These are phyloP conservation scores for Eucalyptus caleyi DNA, from an alignment of 345 rosid species.

Conservation along the genomic window DNA sequence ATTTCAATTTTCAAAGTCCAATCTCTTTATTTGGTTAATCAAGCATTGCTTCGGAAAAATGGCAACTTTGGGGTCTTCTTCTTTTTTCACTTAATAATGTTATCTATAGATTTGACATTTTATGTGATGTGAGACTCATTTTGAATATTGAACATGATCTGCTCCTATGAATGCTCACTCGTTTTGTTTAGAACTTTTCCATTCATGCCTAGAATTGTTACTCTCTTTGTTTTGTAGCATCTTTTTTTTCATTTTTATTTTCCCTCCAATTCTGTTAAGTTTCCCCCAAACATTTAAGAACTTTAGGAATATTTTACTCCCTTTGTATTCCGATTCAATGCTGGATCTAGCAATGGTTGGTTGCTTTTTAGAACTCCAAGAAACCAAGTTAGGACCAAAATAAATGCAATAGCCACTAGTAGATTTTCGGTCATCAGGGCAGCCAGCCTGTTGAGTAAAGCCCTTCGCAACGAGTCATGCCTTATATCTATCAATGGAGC, in stretches of 20 bases:
- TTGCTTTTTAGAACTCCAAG: too few species aligned
- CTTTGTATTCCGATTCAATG: too few species aligned
- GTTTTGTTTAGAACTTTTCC: background rate
- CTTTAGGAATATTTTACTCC: background rate
- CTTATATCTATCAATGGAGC: too few species aligned
- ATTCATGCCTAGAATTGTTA: background rate
- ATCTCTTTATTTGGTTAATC: background rate
- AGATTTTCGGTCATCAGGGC: too few species aligned
- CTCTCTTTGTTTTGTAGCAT: background rate
- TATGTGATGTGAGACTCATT: background rate
- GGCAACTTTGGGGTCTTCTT: too few species aligned
- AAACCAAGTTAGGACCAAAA: too few species aligned
- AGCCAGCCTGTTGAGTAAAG: too few species aligned
- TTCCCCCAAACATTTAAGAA: background rate
- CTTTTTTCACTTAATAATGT: background rate
- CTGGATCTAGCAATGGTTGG: too few species aligned
- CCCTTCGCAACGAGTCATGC: too few species aligned
- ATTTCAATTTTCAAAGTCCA: background rate
- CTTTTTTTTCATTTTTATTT: background rate
- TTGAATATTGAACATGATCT: background rate
- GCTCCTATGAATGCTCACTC: background rate
- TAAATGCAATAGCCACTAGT: too few species aligned
- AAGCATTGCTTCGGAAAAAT: background rate
- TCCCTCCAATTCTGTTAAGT: background rate
- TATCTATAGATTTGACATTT: background rate